A percentile compares a stretch with the other conserved stretches of the same genome.
These are phyloP conservation scores for Microdochium bolleyi DNA, from an alignment of 2,329 filamentous ascomycete genomes.

Conservation along the genomic window DNA sequence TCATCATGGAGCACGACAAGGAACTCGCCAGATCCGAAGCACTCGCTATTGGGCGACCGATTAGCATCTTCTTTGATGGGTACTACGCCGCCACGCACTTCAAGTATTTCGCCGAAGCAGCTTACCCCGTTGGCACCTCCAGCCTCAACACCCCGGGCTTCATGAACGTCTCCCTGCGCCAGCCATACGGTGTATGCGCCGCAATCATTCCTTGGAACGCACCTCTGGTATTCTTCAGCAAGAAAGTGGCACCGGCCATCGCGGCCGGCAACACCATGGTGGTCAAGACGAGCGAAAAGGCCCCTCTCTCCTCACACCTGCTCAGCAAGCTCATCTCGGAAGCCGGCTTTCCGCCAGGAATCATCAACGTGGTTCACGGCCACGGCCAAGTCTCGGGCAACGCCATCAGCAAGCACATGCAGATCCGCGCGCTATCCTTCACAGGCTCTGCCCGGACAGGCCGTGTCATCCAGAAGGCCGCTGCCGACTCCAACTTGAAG, in stretches of 20 bases:
- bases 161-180: constrained; percentile 8
- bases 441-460: constrained; percentile 68
- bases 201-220: constrained; percentile 5
- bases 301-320: neutral
- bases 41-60: constrained; percentile 8
- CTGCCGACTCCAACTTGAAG: constrained; percentile 55
- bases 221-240: neutral
- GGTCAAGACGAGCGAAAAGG: neutral
- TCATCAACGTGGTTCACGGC: constrained; percentile 67
- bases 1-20: constrained; percentile 7
- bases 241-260: neutral
- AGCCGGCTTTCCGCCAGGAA: constrained; percentile 68
- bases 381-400: constrained; percentile 59
- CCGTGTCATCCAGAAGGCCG: constrained; percentile 64
- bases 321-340: constrained; percentile 51
- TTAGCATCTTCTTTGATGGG: constrained; percentile 11
- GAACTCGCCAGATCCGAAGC: constrained; percentile 10
- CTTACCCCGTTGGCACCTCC: constrained; percentile 11
- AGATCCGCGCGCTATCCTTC: constrained; percentile 67
- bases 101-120: constrained; percentile 9
- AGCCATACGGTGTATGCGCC: constrained; percentile 8
- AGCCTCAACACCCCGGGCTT: constrained; percentile 10
- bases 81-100: constrained; percentile 6
- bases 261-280: neutral
- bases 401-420: constrained; percentile 58